These are phyloP conservation scores for Phialophora macrospora DNA, from an alignment of 2,329 filamentous ascomycete species.

Conservation along the genomic window DNA sequence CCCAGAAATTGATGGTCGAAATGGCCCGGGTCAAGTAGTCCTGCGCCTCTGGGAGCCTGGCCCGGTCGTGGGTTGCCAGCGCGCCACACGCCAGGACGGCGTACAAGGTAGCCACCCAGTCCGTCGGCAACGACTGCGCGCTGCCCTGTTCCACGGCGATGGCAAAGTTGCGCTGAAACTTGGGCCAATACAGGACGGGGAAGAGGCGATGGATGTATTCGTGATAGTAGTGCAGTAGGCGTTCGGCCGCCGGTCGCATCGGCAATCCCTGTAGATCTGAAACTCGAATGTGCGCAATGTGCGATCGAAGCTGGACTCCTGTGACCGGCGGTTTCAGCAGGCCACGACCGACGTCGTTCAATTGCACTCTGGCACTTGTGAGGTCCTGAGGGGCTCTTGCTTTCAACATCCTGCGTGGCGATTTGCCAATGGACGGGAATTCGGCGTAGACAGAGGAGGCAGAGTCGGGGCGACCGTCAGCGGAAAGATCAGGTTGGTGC, in stretches of 20 bases:
- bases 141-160: slow-evolving; percentile 71
- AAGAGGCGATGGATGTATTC: slow-evolving; percentile 77
- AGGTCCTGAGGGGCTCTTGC: slow-evolving; percentile 70
- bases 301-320: slow-evolving; percentile 49
- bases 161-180: slow-evolving; percentile 76
- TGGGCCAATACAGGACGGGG: slow-evolving; percentile 87
- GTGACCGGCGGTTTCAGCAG: slow-evolving; percentile 73
- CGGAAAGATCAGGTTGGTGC: slow-evolving; percentile 53
- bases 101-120: slow-evolving; percentile 82
- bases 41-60: slow-evolving; percentile 53
- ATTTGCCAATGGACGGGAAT: slow-evolving; percentile 68
- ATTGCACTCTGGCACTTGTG: slow-evolving; percentile 70
- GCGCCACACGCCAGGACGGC: slow-evolving; percentile 81
- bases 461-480: slow-evolving; percentile 50
- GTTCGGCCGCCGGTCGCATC: slow-evolving; percentile 70
- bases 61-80: slow-evolving; percentile 66
- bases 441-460: slow-evolving; percentile 56
- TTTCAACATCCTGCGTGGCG: slow-evolving; percentile 67
- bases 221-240: slow-evolving; percentile 76
- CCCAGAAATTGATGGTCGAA: slow-evolving; percentile 77
- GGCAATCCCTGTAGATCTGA: slow-evolving; percentile 68
- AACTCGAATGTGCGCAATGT: slow-evolving; percentile 24
- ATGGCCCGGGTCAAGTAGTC: slow-evolving; percentile 74
- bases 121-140: slow-evolving; percentile 64
- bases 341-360: slow-evolving; percentile 74